Conservation (phyloP, 495 filamentous ascomycete genomes). For the Cercophora scortea region DNA sequence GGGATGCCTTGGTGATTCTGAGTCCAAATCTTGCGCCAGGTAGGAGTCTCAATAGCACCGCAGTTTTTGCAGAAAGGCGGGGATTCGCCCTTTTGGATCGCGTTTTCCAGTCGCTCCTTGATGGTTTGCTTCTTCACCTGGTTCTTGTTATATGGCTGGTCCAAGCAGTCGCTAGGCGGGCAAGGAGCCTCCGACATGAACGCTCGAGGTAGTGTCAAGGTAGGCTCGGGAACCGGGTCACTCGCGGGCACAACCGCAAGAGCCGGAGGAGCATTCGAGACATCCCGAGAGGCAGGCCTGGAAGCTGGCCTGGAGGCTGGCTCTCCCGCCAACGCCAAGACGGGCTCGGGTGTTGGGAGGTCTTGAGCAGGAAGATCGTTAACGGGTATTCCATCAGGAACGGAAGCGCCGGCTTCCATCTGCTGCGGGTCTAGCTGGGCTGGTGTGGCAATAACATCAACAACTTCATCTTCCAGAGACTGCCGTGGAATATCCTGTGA, state of each 20-base stretch:
- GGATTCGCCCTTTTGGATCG: slow-evolving; percentile 62
- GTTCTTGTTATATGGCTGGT: slow-evolving; percentile 36
- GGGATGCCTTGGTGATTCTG: slow-evolving; percentile 58
- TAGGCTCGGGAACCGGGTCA: slow-evolving; percentile 12
- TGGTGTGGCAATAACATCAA: background rate
- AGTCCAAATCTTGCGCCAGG: slow-evolving; percentile 84
- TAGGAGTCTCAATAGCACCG: slow-evolving; percentile 88
- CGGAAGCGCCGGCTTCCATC: background rate
- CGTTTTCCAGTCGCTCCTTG: slow-evolving; percentile 54
- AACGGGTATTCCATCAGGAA: background rate
- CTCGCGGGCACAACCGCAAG: slow-evolving; percentile 10
- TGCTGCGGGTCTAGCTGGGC: background rate
- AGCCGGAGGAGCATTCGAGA: slow-evolving; percentile 6
- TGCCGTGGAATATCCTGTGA: background rate
- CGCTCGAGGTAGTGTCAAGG: slow-evolving; percentile 7
- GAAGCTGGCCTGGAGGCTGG: slow-evolving; percentile 10
- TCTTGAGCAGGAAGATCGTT: slow-evolving; percentile 2
- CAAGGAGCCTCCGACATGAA: slow-evolving; percentile 18
- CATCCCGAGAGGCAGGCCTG: slow-evolving; percentile 5
- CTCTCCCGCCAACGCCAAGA: slow-evolving; percentile 1
- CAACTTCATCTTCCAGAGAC: background rate
- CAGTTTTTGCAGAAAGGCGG: slow-evolving; percentile 88
- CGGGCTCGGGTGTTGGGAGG: slow-evolving; percentile 6
- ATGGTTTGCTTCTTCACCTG: slow-evolving; percentile 53
- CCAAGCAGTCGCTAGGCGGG: slow-evolving; percentile 18